These are phyloP conservation scores for Malassezia cuniculi DNA, from an alignment of 1,284 basidiomycete species.

Conservation along the genomic window DNA sequence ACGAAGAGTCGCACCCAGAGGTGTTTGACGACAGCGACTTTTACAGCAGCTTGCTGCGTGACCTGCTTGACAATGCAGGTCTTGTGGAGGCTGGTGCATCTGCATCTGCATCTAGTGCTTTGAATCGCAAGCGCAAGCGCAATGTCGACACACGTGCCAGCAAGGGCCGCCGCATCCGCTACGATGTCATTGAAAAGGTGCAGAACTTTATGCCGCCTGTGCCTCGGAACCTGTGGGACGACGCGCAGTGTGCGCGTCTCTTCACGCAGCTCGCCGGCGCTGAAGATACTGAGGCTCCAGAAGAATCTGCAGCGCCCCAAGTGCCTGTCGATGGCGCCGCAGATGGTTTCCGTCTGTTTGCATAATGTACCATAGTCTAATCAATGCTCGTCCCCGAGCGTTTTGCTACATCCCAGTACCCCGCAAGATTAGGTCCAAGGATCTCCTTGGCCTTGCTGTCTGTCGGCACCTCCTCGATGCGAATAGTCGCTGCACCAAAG, in stretches of 20 bases:
- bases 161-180: conserved; percentile 38
- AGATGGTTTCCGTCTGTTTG: conserved; percentile 11
- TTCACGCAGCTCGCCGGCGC: conserved; percentile 25
- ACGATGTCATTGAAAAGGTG: conserved; percentile 40
- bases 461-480: conserved; percentile 56
- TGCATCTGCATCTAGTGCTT: conserved; percentile 14
- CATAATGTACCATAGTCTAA: too few species aligned
- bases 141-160: conserved; percentile 33
- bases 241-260: conserved; percentile 31
- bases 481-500: conserved; percentile 51
- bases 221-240: conserved; percentile 21
- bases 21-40: conserved; percentile 43
- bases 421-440: conserved; percentile 65
- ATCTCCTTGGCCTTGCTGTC: conserved; percentile 73
- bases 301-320: not conserved
- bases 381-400: conserved; percentile 38
- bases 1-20: conserved; percentile 13
- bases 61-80: conserved; percentile 33
- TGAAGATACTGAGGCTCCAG: not conserved
- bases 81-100: conserved; percentile 10
- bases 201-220: conserved; percentile 44
- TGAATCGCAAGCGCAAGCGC: conserved; percentile 20
- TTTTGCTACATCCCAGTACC: conserved; percentile 90
- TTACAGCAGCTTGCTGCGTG: conserved; percentile 34
- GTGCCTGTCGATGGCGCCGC: not conserved